Percentiles rank a stretch among this genome's conserved stretches.
Conservation (phyloP, 176 grass and related monocot species). For the Ampelocalamus luodianensis region DNA sequence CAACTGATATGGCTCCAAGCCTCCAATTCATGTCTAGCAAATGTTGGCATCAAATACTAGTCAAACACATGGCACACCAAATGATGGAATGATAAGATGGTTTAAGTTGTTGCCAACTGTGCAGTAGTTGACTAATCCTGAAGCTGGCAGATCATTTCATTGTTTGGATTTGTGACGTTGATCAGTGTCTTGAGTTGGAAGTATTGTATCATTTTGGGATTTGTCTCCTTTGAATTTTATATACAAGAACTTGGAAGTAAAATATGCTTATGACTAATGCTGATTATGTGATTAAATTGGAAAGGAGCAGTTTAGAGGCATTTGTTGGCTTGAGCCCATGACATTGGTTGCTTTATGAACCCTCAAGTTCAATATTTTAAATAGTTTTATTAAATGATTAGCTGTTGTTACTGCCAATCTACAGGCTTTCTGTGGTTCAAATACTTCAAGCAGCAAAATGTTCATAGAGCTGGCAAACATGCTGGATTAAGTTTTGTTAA, state of each 20-base stretch:
- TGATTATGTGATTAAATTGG: not conserved
- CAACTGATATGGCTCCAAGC: not conserved
- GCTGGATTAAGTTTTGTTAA: slow-evolving; percentile 63
- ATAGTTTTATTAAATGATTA: slow-evolving; percentile 18
- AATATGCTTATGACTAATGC: not conserved
- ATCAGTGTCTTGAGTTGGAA: not conserved
- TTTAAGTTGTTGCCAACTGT: not conserved
- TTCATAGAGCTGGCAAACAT: slow-evolving; percentile 57
- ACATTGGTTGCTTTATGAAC: slow-evolving; percentile 37
- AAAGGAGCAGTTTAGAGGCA: not conserved
- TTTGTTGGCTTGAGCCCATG: slow-evolving; percentile 1
- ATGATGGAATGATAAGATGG: not conserved
- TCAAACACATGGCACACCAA: too few relatives aligned
- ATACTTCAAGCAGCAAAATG: slow-evolving; percentile 59
- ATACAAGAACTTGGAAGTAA: slow-evolving; percentile 16
- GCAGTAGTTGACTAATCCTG: slow-evolving; percentile 11
- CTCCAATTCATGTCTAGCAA: not conserved
- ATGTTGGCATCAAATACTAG: too few relatives aligned
- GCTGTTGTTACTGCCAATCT: slow-evolving; percentile 33
- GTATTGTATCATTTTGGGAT: not conserved
- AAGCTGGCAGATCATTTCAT: not conserved
- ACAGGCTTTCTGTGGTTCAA: slow-evolving; percentile 60
- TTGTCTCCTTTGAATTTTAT: not conserved
- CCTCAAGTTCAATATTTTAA: slow-evolving; percentile 13
- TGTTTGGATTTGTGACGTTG: not conserved